Conservation (phyloP, 148 eudicot species). For the Amaranthus hypochondriacus region DNA sequence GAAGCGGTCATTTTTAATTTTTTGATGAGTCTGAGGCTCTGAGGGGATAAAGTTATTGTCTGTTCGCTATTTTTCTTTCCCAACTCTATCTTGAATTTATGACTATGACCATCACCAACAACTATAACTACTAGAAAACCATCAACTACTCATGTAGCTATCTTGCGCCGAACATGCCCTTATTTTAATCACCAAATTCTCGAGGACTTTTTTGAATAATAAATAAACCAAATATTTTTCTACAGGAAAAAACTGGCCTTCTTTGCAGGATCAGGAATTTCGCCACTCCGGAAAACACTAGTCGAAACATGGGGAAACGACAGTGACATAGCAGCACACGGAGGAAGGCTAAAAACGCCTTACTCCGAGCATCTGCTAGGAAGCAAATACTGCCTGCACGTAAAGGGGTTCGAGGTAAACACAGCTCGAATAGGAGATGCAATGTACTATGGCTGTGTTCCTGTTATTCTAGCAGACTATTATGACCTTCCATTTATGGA, state of each 20-base stretch:
- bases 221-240: not conserved
- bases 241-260: conserved; percentile 77
- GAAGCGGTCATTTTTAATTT: no score
- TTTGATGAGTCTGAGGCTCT: no score
- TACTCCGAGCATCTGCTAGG: conserved; percentile 59
- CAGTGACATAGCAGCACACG: conserved; percentile 44
- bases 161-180: no score
- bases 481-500: conserved; percentile 86
- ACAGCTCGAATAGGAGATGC: conserved; percentile 86
- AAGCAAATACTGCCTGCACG: conserved; percentile 84
- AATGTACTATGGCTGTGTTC: conserved; percentile 83
- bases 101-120: no score
- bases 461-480: conserved; percentile 75
- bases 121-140: no score
- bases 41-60: no score
- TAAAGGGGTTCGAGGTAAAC: conserved; percentile 92
- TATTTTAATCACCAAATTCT: no score
- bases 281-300: conserved; percentile 46
- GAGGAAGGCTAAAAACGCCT: conserved; percentile 54
- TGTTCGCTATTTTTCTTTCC: no score
- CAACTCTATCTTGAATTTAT: not conserved
- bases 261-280: conserved; percentile 80
- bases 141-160: no score
- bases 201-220: no score
- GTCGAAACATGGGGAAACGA: conserved; percentile 59